Percentiles rank a stretch among this genome's conserved stretches.
phyloP scores from a whole-genome alignment of 192 early-diverging fungal species.

The Coemansia sp. region DNA sequence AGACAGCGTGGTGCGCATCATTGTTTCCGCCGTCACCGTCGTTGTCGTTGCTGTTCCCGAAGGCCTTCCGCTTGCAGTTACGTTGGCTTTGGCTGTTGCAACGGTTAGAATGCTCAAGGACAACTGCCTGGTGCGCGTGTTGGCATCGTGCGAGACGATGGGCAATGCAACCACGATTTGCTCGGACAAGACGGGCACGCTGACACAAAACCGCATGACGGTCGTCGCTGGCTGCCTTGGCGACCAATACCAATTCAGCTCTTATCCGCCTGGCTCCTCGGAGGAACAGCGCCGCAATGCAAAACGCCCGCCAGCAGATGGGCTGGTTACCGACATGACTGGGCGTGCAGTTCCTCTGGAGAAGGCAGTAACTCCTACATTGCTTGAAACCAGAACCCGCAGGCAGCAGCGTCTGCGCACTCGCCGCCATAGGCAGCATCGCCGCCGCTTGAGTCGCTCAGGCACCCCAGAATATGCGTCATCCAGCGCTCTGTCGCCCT shows the following conservation, averaged over 20 bases:
- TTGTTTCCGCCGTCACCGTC: conserved; percentile 91
- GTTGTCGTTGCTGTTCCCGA: conserved; percentile 98
- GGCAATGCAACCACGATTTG: conserved; percentile 97
- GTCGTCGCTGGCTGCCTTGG: conserved; percentile 88
- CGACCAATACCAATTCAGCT: conserved; percentile 65
- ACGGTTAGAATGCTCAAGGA: conserved; percentile 95
- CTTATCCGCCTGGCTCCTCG: conserved; percentile 53
- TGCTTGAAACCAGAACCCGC: conserved; percentile 44
- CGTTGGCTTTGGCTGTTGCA: conserved; percentile 90
- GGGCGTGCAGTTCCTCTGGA: conserved; percentile 49
- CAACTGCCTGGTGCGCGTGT: conserved; percentile 93
- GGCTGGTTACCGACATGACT: conserved; percentile 52
- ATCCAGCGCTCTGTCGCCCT: conserved; percentile 49
- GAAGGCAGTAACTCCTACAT: conserved; percentile 40
- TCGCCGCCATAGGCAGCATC: conserved; percentile 45
- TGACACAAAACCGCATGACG: conserved; percentile 97
- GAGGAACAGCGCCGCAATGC: conserved; percentile 55
- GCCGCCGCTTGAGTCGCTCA: conserved; percentile 38
- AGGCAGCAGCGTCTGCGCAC: conserved; percentile 43
- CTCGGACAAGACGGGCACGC: conserved; percentile 98
- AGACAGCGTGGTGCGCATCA: conserved; percentile 68
- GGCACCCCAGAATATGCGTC: conserved; percentile 44
- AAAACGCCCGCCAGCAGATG: conserved; percentile 39
- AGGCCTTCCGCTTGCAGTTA: conserved; percentile 96
- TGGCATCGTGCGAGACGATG: conserved; percentile 99